These are phyloP conservation scores for Przewalskia tangutica DNA, from an alignment of 257 asterid genomes.

Conservation along the genomic window DNA sequence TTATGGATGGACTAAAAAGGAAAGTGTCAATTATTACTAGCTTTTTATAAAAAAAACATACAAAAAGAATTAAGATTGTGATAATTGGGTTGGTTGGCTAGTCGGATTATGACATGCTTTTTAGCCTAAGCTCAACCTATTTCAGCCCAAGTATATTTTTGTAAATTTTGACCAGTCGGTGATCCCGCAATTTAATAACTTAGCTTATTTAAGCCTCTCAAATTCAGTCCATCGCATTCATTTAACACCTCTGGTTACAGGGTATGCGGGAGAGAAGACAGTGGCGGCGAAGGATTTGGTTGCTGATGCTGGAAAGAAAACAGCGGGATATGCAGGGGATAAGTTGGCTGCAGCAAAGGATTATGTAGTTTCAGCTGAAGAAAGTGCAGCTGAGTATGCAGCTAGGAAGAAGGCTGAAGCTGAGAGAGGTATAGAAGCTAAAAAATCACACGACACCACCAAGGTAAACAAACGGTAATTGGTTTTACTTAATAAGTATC, in stretches of 20 bases:
- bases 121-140: no score
- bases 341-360: conserved; percentile 52
- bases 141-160: no score
- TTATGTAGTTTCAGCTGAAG: conserved; percentile 43
- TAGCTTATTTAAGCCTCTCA: no score
- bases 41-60: no score
- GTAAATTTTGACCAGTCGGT: no score
- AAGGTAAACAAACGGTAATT: conserved; percentile 18
- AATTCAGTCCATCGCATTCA: no score
- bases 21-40: no score
- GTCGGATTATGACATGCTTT: no score
- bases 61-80: no score
- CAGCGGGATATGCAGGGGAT: conserved; percentile 31
- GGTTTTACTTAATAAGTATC: not conserved
- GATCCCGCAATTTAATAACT: no score
- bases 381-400: conserved; percentile 58
- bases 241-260: not conserved
- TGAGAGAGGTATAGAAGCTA: conserved; percentile 19
- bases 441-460: conserved; percentile 7
- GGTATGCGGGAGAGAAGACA: conserved; percentile 37
- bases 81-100: no score
- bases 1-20: no score
- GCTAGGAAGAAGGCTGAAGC: conserved; percentile 65
- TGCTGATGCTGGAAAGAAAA: conserved; percentile 52
- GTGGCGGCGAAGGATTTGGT: conserved; percentile 47